Base-by-base conservation (phyloP, 1,139 yeast species). In the Ogataea hybrid region DNA sequence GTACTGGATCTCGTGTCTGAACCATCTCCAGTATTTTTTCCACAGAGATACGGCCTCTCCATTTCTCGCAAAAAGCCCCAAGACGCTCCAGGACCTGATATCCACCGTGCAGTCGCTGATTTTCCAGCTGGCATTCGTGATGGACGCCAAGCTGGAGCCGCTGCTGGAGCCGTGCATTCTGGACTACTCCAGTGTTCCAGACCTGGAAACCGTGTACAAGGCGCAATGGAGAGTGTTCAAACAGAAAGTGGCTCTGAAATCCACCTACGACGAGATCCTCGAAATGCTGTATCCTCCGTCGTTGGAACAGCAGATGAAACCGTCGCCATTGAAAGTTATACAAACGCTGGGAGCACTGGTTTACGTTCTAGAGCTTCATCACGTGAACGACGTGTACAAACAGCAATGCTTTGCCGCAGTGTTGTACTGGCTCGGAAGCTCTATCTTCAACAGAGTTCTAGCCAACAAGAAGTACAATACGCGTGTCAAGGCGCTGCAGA, bases 321-420 rank as follows among this genome's bases (percentile, higher is more conserved):
- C 97, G 3, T 86, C 97, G 0, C 98, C 99, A 0, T 69, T 90
- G 41, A 82, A 80, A 53, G 75, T 90, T 43, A 79, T 90, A 17
- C 95, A 94, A 56, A 86, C 90, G 2, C 72, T 92, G 46, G 94
- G 96, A 18, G 96, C 97, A 0, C 71, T 92, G 39, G 75, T 88
- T 42, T 89, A 90, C 59, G 95, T 92, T 3, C 70, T 90, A 57
- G 89, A 85, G 49, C 68, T 90, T 31, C 95, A 87, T 59, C 79
- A 81, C 44, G 85, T 90, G 5, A 92, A 86, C 58, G 83, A 87
- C 10, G 68, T 86, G 22, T 71, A 88, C 20, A 77, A 79, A 40
- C 81, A 84, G 47, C 94, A 89, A 63, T 77, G 95, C 27, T 71
- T 87, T 39, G 77, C 95, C 1, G 83, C 83, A 48, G 84, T 92